Conservation (phyloP, 306 rosid species). For the Sphenostylis stenocarpa region DNA sequence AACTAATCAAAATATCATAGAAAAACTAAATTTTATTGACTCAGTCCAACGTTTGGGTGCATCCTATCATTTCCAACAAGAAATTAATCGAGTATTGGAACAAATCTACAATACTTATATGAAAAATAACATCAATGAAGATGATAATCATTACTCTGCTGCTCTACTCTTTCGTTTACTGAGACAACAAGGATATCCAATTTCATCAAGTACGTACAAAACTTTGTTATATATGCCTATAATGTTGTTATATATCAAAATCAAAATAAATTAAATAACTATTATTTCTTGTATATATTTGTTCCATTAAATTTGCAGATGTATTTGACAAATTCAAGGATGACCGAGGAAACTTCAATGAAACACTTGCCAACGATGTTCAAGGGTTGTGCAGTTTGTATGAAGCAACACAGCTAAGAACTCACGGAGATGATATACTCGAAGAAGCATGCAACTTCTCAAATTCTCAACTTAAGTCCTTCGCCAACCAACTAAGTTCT, state of each 20-base stretch:
- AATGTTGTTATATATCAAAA: too few species aligned
- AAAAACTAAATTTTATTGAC: constrained; percentile 1
- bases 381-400: constrained; percentile 45
- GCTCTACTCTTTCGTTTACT: constrained; percentile 23
- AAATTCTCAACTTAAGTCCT: background rate
- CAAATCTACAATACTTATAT: background rate
- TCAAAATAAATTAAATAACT: background rate
- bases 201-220: background rate
- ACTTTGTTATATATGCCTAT: background rate
- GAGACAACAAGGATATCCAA: constrained; percentile 17
- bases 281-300: background rate
- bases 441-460: constrained; percentile 41
- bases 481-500: background rate
- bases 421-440: constrained; percentile 38
- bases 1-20: background rate
- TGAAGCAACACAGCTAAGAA: constrained; percentile 45
- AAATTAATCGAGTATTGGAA: background rate
- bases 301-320: constrained; percentile 19
- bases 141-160: background rate
- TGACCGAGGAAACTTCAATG: constrained; percentile 28
- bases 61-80: constrained; percentile 17
- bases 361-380: background rate
- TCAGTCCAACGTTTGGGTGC: constrained; percentile 19
- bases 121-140: background rate
- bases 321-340: constrained; percentile 39